Conservation (phyloP, 2,329 filamentous ascomycete genomes). For the Hymenoscyphus albidus region DNA sequence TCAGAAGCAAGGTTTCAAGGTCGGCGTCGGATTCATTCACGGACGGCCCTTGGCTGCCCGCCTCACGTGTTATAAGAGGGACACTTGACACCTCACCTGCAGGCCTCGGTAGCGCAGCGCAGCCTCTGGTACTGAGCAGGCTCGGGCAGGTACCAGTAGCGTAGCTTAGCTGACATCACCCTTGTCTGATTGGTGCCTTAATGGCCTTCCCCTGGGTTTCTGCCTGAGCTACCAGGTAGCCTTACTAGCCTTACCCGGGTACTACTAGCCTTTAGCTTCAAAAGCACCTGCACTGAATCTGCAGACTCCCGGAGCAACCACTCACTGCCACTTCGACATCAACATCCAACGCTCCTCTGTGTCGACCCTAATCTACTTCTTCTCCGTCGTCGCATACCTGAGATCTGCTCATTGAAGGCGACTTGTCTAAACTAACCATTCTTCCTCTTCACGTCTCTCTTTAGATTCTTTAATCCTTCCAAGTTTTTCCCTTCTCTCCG, state of each 20-base stretch:
- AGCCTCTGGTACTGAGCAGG: too few relatives aligned
- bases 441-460: background rate
- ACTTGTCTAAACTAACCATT: background rate
- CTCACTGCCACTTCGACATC: background rate
- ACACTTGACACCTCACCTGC: too few relatives aligned
- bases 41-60: background rate
- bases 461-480: background rate
- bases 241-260: too few relatives aligned
- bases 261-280: background rate
- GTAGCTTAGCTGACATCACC: too few relatives aligned
- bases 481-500: background rate
- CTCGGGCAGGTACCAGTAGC: too few relatives aligned
- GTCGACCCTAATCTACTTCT: slow-evolving; percentile 1
- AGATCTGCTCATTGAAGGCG: background rate
- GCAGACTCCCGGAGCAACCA: background rate
- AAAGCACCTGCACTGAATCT: background rate
- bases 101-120: too few relatives aligned
- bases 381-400: background rate
- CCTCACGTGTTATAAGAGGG: background rate
- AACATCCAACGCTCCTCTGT: background rate
- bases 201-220: background rate
- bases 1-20: background rate
- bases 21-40: background rate
- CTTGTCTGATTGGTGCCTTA: background rate
- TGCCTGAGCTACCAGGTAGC: background rate